These are phyloP conservation scores for Lycium ferocissimum DNA, from an alignment of 257 asterid genomes.

Conservation along the genomic window DNA sequence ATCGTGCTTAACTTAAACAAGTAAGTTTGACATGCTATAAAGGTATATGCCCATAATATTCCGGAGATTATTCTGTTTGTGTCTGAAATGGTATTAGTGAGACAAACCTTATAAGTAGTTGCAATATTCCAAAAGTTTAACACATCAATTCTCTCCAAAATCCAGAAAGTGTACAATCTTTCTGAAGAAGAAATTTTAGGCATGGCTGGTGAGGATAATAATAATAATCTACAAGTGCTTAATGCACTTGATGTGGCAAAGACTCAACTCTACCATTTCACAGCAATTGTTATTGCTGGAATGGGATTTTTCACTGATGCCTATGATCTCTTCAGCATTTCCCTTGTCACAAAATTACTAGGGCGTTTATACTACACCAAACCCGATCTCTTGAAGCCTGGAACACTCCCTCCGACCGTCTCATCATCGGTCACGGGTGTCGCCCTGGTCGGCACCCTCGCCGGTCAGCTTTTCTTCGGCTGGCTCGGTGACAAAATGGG, in stretches of 20 bases:
- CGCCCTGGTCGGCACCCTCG: slow-evolving; percentile 44
- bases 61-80: not conserved
- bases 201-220: not conserved
- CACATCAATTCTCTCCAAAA: not conserved
- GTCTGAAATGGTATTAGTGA: not conserved
- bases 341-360: slow-evolving; percentile 39
- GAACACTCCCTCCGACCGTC: slow-evolving; percentile 36
- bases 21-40: not conserved
- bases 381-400: slow-evolving; percentile 34
- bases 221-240: not conserved
- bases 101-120: not conserved
- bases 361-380: slow-evolving; percentile 39
- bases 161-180: not conserved
- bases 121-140: not conserved
- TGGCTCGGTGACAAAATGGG: slow-evolving; percentile 40
- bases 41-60: slow-evolving; percentile 14
- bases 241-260: slow-evolving; percentile 27
- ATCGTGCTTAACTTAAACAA: not conserved
- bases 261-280: slow-evolving; percentile 41
- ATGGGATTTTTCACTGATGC: slow-evolving; percentile 46
- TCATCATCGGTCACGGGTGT: slow-evolving; percentile 38
- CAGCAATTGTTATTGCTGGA: slow-evolving; percentile 38
- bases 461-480: slow-evolving; percentile 35
- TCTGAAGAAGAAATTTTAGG: not conserved
- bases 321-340: slow-evolving; percentile 36